Percentiles rank a stretch among this genome's conserved stretches.
phyloP scores from a whole-genome alignment of 2,329 filamentous ascomycete species.

The Didymella arachidicola region DNA sequence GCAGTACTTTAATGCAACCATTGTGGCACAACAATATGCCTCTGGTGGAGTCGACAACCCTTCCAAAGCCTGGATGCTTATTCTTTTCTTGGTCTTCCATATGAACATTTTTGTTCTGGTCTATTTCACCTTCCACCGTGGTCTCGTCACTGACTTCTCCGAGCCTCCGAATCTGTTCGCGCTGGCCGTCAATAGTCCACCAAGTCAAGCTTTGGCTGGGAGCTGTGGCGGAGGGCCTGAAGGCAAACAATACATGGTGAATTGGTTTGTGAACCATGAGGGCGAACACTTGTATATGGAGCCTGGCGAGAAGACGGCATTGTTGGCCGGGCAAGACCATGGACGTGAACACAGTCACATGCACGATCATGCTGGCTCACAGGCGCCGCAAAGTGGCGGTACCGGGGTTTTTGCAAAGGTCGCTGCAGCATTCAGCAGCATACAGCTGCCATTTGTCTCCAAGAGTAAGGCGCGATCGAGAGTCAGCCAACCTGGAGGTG shows the following conservation, averaged over 20 bases:
- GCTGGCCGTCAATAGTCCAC: slow-evolving; percentile 71
- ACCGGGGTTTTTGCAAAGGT: slow-evolving; percentile 11
- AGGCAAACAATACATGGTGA: slow-evolving; percentile 57
- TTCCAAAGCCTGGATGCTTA: slow-evolving; percentile 71
- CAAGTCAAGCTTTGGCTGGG: slow-evolving; percentile 60
- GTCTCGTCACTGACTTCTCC: slow-evolving; percentile 78
- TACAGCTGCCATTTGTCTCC: background rate
- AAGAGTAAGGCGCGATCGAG: slow-evolving; percentile 1
- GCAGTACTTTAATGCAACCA: slow-evolving; percentile 68
- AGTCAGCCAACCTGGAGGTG: slow-evolving; percentile 20
- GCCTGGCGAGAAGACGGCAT: slow-evolving; percentile 47
- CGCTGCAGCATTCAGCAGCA: slow-evolving; percentile 12
- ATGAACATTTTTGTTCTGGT: slow-evolving; percentile 71
- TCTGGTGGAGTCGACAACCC: slow-evolving; percentile 68
- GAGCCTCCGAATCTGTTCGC: slow-evolving; percentile 79
- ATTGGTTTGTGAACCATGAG: slow-evolving; percentile 57
- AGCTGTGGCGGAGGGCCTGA: slow-evolving; percentile 65
- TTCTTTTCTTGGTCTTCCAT: slow-evolving; percentile 70
- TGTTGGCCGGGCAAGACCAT: slow-evolving; percentile 19
- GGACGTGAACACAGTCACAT: slow-evolving; percentile 17
- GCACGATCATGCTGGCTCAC: slow-evolving; percentile 4
- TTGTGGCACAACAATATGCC: slow-evolving; percentile 73
- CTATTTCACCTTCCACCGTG: slow-evolving; percentile 67
- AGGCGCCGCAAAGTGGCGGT: background rate
- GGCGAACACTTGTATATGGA: slow-evolving; percentile 64